Percentiles rank a stretch among this genome's conserved stretches.
These are phyloP conservation scores for Apiotrichum siamense DNA, from an alignment of 1,284 basidiomycete genomes.

Conservation along the genomic window DNA sequence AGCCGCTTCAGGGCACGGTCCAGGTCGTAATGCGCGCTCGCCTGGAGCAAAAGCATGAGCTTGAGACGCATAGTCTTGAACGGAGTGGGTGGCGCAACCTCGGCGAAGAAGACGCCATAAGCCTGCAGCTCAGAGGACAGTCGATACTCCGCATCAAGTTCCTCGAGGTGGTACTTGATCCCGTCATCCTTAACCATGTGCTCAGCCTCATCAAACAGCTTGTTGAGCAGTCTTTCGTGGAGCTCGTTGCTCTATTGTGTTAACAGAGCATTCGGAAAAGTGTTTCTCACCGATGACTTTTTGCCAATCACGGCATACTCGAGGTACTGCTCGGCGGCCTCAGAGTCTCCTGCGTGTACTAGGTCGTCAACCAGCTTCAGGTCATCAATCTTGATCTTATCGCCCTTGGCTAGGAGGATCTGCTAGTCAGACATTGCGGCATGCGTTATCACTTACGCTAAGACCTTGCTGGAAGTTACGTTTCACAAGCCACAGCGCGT, in stretches of 20 bases:
- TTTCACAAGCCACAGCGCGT: slow-evolving; percentile 73
- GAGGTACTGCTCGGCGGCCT: slow-evolving; percentile 63
- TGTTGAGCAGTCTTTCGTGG: slow-evolving; percentile 34
- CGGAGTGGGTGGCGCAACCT: slow-evolving; percentile 58
- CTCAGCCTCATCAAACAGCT: slow-evolving; percentile 30
- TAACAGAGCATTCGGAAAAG: background rate
- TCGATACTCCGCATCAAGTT: slow-evolving; percentile 45
- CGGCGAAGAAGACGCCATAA: slow-evolving; percentile 40
- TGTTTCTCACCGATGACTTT: slow-evolving; percentile 47
- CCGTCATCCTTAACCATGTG: slow-evolving; percentile 38
- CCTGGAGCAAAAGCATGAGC: slow-evolving; percentile 68
- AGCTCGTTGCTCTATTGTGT: slow-evolving; percentile 21
- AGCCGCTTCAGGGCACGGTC: slow-evolving; percentile 52
- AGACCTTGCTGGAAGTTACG: slow-evolving; percentile 64
- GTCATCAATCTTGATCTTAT: slow-evolving; percentile 53
- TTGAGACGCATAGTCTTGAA: slow-evolving; percentile 68
- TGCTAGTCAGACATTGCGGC: slow-evolving; percentile 9
- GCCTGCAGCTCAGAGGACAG: slow-evolving; percentile 32
- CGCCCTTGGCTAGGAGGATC: slow-evolving; percentile 50
- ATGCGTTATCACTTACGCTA: slow-evolving; percentile 51
- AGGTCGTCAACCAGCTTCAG: slow-evolving; percentile 42
- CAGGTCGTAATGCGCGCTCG: slow-evolving; percentile 62
- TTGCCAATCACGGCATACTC: slow-evolving; percentile 71
- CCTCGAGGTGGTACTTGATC: slow-evolving; percentile 45
- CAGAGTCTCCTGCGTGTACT: slow-evolving; percentile 33